phyloP scores from a whole-genome alignment of 345 rosid genomes.

The Dimocarpus longan region DNA sequence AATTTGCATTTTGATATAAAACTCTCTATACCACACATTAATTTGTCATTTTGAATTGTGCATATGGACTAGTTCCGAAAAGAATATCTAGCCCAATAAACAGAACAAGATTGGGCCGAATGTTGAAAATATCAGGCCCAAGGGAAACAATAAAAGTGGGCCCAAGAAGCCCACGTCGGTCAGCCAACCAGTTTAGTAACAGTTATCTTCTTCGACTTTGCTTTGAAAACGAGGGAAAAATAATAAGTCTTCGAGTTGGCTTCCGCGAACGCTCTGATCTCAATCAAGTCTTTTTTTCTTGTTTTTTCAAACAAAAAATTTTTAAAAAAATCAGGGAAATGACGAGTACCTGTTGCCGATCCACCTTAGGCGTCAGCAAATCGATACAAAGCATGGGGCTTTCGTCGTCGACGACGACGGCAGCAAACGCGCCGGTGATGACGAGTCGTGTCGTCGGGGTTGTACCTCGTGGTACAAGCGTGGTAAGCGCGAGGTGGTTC shows the following conservation, averaged over 20 bases:
- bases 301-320: neutral
- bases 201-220: slow-evolving; percentile 5
- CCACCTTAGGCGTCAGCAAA: slow-evolving; percentile 30
- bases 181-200: neutral
- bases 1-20: too few species aligned
- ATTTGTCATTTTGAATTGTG: too few species aligned
- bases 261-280: neutral
- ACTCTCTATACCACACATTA: too few species aligned
- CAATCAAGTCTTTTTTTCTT: neutral
- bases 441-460: slow-evolving; percentile 25
- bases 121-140: neutral
- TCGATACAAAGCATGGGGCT: slow-evolving; percentile 22
- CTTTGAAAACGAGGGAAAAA: slow-evolving; percentile 4
- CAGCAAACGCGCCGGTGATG: neutral
- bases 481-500: neutral
- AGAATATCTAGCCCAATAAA: too few species aligned
- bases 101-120: neutral
- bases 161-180: neutral
- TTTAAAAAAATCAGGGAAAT: neutral
- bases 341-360: slow-evolving; percentile 36
- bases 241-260: neutral
- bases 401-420: slow-evolving; percentile 11
- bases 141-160: neutral
- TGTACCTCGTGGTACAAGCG: slow-evolving; percentile 19
- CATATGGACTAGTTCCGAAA: too few species aligned